These are phyloP conservation scores for Termitomyces sp. DNA, from an alignment of 768 basidiomycete species.

Conservation along the genomic window DNA sequence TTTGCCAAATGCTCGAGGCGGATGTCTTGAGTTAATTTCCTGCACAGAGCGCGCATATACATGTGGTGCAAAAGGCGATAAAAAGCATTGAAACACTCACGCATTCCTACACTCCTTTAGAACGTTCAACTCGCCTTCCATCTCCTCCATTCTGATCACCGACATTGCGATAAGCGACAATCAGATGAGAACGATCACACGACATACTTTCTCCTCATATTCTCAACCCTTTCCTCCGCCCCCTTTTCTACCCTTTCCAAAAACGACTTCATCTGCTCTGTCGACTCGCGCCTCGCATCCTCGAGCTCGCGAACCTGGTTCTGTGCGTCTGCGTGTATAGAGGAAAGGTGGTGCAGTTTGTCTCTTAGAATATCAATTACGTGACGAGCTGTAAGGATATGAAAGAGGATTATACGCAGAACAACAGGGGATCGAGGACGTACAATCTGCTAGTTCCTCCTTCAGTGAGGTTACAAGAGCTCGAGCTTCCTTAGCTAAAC, in stretches of 20 bases:
- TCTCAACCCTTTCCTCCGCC: background rate
- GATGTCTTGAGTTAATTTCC: background rate
- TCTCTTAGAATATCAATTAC: conserved; percentile 34
- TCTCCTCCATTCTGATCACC: background rate
- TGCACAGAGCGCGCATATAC: background rate
- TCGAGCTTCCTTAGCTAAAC: conserved; percentile 19
- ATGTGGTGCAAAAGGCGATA: background rate
- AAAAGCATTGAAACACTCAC: background rate
- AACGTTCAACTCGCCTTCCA: background rate
- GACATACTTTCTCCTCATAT: background rate
- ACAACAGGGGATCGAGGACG: background rate
- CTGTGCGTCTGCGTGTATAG: conserved; percentile 27
- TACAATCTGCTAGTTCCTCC: conserved; percentile 24
- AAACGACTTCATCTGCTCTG: conserved; percentile 14
- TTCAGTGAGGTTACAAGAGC: conserved; percentile 18
- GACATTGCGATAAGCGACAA: background rate
- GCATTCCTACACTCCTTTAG: background rate
- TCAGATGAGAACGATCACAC: background rate
- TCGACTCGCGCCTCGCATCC: conserved; percentile 19
- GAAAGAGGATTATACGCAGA: background rate
- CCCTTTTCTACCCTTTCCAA: background rate
- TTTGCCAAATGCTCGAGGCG: background rate
- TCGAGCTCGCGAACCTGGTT: conserved; percentile 31
- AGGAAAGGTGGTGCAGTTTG: conserved; percentile 28
- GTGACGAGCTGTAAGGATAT: conserved; percentile 23